These are phyloP conservation scores for Harringtonia aguacate DNA, from an alignment of 2,329 filamentous ascomycete genomes.

Conservation along the genomic window DNA sequence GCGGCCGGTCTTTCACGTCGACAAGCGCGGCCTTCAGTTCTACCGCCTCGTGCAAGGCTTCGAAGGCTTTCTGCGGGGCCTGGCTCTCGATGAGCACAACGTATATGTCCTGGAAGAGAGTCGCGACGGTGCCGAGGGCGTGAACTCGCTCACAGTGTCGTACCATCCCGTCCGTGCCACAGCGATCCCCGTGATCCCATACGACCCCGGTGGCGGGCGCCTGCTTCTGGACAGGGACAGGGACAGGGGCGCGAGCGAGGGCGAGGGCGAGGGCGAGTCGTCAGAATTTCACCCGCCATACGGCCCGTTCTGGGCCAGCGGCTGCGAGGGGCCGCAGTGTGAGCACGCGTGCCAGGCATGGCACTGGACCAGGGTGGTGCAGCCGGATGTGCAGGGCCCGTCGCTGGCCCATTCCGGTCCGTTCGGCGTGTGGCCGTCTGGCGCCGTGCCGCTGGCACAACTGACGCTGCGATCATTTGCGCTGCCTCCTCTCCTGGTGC, in stretches of 20 bases:
- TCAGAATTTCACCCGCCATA: conserved; percentile 14
- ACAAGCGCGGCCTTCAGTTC: conserved; percentile 34
- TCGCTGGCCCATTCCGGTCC: too few species aligned
- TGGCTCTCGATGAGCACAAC: conserved; percentile 38
- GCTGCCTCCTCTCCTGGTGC: too few species aligned
- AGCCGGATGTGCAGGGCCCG: not conserved
- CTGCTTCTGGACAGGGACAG: not conserved
- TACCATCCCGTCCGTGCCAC: conserved; percentile 39
- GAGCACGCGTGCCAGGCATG: conserved; percentile 3
- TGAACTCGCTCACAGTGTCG: conserved; percentile 35
- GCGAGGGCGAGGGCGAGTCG: not conserved
- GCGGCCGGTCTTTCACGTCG: conserved; percentile 9
- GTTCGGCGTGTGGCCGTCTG: too few species aligned
- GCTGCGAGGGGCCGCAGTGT: conserved; percentile 24
- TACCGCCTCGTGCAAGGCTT: conserved; percentile 40
- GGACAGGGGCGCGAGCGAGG: not conserved
- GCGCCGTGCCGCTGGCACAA: too few species aligned
- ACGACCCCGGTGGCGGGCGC: too few species aligned
- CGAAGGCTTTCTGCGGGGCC: conserved; percentile 35
- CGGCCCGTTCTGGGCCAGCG: conserved; percentile 39
- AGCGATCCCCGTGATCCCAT: conserved; percentile 37
- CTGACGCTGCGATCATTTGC: too few species aligned
- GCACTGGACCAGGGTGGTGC: not conserved
- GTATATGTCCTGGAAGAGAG: conserved; percentile 46
- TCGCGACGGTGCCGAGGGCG: conserved; percentile 17